Conservation (phyloP, 108 stramenopile genomes). For the Chaetoceros tenuissimus region DNA sequence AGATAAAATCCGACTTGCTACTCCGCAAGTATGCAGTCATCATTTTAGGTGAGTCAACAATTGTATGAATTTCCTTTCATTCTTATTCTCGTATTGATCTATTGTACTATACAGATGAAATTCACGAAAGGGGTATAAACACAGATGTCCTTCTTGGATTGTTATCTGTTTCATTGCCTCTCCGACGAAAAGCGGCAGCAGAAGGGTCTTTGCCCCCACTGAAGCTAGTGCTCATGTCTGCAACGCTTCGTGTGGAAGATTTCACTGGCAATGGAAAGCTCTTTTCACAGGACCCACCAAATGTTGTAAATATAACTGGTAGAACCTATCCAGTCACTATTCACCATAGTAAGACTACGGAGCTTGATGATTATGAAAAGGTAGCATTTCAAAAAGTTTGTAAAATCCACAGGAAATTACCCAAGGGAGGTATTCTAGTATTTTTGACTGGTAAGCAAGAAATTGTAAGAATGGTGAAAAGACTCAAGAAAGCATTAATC, state of each 20-base stretch:
- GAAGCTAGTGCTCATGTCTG: conserved; percentile 96
- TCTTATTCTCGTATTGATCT: background rate
- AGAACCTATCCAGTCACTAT: conserved; percentile 92
- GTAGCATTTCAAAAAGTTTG: conserved; percentile 72
- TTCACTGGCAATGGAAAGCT: conserved; percentile 80
- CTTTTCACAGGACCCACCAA: conserved; percentile 53
- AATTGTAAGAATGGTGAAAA: conserved; percentile 78
- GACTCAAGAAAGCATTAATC: conserved; percentile 37
- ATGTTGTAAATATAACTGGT: conserved; percentile 85
- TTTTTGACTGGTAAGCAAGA: conserved; percentile 96
- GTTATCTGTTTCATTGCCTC: conserved; percentile 74
- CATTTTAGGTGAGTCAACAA: conserved; percentile 35
- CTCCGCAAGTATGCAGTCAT: conserved; percentile 88
- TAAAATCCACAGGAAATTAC: conserved; percentile 86
- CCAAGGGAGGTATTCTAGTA: conserved; percentile 89
- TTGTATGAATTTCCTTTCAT: background rate
- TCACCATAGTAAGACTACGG: conserved; percentile 94
- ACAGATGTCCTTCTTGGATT: conserved; percentile 97
- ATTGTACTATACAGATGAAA: conserved; percentile 2
- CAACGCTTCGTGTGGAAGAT: conserved; percentile 94
- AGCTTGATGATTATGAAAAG: conserved; percentile 86
- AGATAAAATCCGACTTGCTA: conserved; percentile 88
- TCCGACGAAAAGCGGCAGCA: conserved; percentile 63
- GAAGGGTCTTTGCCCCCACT: conserved; percentile 76
- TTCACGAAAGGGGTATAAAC: conserved; percentile 68